Percentiles rank a stretch among this genome's conserved stretches.
These are phyloP conservation scores for Chenopodium quinoa DNA, from an alignment of 148 eudicot species.

Conservation along the genomic window DNA sequence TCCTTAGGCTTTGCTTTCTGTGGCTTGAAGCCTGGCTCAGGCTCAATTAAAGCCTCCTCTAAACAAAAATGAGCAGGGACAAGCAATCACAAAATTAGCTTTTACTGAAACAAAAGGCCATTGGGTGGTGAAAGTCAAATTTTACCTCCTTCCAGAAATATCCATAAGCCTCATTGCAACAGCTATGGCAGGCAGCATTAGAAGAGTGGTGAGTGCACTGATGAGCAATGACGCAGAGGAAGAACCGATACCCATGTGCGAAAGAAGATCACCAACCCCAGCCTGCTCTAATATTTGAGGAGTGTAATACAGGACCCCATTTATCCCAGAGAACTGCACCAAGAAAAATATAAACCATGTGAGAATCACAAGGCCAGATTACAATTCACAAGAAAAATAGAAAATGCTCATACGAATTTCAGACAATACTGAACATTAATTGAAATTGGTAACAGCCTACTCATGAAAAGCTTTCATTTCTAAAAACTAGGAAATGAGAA, in stretches of 20 bases:
- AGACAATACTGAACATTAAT: background rate
- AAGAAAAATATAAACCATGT: constrained; percentile 10
- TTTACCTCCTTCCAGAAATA: constrained; percentile 55
- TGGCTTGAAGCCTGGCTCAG: background rate
- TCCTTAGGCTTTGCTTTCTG: background rate
- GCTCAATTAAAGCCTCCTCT: background rate
- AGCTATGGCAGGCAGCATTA: constrained; percentile 64
- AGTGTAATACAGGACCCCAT: constrained; percentile 53
- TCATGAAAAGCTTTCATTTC: background rate
- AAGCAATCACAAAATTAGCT: background rate
- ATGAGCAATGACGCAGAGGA: constrained; percentile 52
- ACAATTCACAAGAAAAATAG: background rate
- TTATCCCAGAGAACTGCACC: constrained; percentile 57
- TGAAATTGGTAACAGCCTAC: background rate
- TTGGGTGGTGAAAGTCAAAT: too few species aligned
- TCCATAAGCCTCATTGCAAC: constrained; percentile 70
- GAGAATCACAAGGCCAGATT: background rate
- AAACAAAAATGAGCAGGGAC: background rate
- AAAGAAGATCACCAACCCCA: constrained; percentile 51
- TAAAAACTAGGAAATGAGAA: background rate
- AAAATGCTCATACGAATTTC: background rate
- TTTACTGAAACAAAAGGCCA: background rate
- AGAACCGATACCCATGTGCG: constrained; percentile 46
- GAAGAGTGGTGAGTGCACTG: constrained; percentile 44
- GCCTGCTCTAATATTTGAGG: constrained; percentile 66